Conservation (phyloP, 2,329 filamentous ascomycete species). For the Aspergillus awamori region DNA sequence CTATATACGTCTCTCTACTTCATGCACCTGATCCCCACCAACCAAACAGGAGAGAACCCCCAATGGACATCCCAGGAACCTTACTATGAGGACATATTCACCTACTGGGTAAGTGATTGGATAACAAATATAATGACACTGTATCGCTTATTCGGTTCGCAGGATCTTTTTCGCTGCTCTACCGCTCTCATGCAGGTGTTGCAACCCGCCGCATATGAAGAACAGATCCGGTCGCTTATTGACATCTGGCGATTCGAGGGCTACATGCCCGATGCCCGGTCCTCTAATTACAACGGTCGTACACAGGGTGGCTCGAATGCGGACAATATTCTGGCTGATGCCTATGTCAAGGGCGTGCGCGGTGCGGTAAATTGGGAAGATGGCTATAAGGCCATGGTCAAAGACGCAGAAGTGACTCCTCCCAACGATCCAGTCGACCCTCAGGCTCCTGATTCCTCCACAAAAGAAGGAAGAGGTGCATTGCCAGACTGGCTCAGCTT, state of each 20-base stretch:
- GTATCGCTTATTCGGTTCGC: conserved; percentile 25
- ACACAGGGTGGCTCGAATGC: conserved; percentile 71
- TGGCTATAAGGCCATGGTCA: conserved; percentile 65
- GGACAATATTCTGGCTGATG: conserved; percentile 73
- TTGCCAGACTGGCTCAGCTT: conserved; percentile 68
- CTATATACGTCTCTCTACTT: conserved; percentile 72
- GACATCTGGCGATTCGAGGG: conserved; percentile 69
- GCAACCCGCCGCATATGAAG: conserved; percentile 64
- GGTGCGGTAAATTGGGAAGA: conserved; percentile 66
- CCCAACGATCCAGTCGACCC: conserved; percentile 60
- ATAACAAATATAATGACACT: not conserved
- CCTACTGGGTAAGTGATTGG: conserved; percentile 57
- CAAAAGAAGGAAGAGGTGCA: conserved; percentile 69
- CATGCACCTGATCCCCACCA: conserved; percentile 69
- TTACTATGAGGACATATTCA: conserved; percentile 73
- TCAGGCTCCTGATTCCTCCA: conserved; percentile 60
- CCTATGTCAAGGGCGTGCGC: conserved; percentile 66
- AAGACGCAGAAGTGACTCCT: conserved; percentile 66
- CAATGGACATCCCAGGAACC: conserved; percentile 66
- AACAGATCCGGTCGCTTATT: conserved; percentile 67
- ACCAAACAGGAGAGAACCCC: conserved; percentile 72
- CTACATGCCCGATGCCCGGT: conserved; percentile 67
- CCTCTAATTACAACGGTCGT: conserved; percentile 69
- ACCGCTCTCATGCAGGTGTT: conserved; percentile 68
- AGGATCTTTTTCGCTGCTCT: conserved; percentile 64